Conservation (phyloP, 495 filamentous ascomycete genomes). For the Chlorociboria aeruginascens region DNA sequence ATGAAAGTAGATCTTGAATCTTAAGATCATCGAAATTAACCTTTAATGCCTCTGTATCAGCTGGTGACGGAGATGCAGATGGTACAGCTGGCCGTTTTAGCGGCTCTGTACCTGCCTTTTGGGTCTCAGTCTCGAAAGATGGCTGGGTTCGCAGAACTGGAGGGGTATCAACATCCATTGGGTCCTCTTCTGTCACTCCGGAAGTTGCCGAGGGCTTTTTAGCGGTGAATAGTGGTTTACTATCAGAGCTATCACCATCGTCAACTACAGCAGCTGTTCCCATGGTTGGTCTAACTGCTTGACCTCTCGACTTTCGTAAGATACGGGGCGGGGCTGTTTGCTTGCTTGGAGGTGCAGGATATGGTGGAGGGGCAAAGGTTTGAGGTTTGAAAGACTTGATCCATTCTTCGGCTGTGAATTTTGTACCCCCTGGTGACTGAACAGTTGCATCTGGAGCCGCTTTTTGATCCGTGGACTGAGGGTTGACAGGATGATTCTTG, state of each 20-base stretch:
- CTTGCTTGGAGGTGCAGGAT: slow-evolving; percentile 8
- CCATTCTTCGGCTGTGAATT: slow-evolving; percentile 60
- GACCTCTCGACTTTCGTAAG: slow-evolving; percentile 1
- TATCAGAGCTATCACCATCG: slow-evolving; percentile 27
- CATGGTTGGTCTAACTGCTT: slow-evolving; percentile 11
- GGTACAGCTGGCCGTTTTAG: slow-evolving; percentile 11
- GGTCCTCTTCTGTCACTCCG: slow-evolving; percentile 19
- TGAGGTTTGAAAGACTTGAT: slow-evolving; percentile 47
- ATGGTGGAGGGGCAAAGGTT: slow-evolving; percentile 36
- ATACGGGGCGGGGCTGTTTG: neutral
- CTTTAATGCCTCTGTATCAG: slow-evolving; percentile 32
- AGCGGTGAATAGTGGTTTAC: slow-evolving; percentile 12
- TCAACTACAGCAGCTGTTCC: slow-evolving; percentile 31
- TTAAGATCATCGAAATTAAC: slow-evolving; percentile 53
- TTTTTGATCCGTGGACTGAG: slow-evolving; percentile 1
- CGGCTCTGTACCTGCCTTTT: slow-evolving; percentile 3
- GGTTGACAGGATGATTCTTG: slow-evolving; percentile 14
- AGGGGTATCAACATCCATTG: slow-evolving; percentile 46
- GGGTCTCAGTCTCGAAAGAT: slow-evolving; percentile 15
- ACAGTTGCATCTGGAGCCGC: slow-evolving; percentile 1
- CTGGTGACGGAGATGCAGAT: slow-evolving; percentile 14
- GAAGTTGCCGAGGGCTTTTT: slow-evolving; percentile 4
- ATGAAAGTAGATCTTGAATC: slow-evolving; percentile 52
- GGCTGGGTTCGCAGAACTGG: slow-evolving; percentile 3
- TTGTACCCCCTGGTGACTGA: slow-evolving; percentile 20